phyloP scores from a whole-genome alignment of 2,329 filamentous ascomycete species.

The Metarhizium anisopliae region DNA sequence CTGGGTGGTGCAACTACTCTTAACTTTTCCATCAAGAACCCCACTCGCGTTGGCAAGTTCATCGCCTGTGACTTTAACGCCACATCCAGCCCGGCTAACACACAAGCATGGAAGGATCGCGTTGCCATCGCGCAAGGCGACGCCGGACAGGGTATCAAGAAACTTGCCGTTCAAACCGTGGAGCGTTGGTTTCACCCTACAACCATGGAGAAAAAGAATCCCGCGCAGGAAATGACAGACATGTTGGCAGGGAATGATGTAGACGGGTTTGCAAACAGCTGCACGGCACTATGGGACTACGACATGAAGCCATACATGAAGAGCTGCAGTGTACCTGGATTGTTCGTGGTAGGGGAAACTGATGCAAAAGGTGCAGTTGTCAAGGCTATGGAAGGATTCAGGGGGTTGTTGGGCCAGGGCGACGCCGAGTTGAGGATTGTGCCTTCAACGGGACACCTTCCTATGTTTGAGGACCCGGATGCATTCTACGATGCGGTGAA shows the following conservation, averaged over 20 bases:
- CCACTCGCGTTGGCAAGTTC: conserved; percentile 49
- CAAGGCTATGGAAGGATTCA: conserved; percentile 72
- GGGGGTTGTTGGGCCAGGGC: conserved; percentile 41
- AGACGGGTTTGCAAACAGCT: conserved; percentile 57
- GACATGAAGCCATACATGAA: conserved; percentile 52
- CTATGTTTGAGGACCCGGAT: conserved; percentile 69
- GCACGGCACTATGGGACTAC: conserved; percentile 64
- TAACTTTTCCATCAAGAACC: conserved; percentile 60
- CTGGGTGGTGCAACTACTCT: conserved; percentile 74
- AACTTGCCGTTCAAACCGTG: conserved; percentile 63
- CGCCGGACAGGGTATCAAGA: conserved; percentile 49
- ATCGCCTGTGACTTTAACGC: conserved; percentile 74
- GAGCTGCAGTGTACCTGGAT: conserved; percentile 44
- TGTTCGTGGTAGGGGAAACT: conserved; percentile 63
- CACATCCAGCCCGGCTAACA: conserved; percentile 63
- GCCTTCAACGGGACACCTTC: conserved; percentile 66
- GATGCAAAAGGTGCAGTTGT: conserved; percentile 66
- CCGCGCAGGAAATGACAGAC: conserved; percentile 49
- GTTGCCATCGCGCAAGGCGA: conserved; percentile 55
- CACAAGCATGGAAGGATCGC: conserved; percentile 70
- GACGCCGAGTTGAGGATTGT: conserved; percentile 56
- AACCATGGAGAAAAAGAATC: conserved; percentile 34
- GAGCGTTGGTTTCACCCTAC: conserved; percentile 68
- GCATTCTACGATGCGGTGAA: conserved; percentile 58
- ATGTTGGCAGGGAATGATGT: conserved; percentile 65